These are phyloP conservation scores for Beta vulgaris DNA, from an alignment of 148 eudicot species.

Conservation along the genomic window DNA sequence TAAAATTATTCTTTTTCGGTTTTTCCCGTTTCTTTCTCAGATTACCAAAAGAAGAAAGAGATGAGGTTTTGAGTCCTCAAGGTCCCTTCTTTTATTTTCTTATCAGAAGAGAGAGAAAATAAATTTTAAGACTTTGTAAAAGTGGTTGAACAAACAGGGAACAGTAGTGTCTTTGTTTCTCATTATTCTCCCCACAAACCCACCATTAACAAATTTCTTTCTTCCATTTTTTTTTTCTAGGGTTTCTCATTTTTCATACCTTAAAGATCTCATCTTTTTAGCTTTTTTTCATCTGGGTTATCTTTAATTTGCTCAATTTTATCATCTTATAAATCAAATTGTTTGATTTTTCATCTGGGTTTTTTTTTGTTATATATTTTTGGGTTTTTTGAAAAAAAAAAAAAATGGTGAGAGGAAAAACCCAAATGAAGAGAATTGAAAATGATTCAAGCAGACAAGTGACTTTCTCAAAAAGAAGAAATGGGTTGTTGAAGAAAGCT, in stretches of 20 bases:
- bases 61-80: slow-evolving; percentile 36
- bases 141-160: slow-evolving; percentile 11
- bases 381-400: neutral
- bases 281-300: slow-evolving; percentile 23
- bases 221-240: slow-evolving; percentile 15
- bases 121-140: neutral
- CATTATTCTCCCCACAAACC: slow-evolving; percentile 21
- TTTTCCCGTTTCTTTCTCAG: slow-evolving; percentile 24
- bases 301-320: slow-evolving; percentile 16
- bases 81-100: neutral
- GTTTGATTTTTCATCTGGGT: neutral
- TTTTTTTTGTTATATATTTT: neutral
- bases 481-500: slow-evolving; percentile 68
- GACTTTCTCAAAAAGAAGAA: slow-evolving; percentile 73
- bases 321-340: neutral
- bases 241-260: slow-evolving; percentile 33
- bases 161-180: slow-evolving; percentile 18
- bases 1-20: slow-evolving; percentile 30
- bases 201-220: neutral
- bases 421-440: slow-evolving; percentile 68
- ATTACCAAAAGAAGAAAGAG: slow-evolving; percentile 57
- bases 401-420: slow-evolving; percentile 74
- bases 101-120: slow-evolving; percentile 12
- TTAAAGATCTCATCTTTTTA: slow-evolving; percentile 24
- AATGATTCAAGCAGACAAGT: slow-evolving; percentile 69